Percentiles rank a stretch among this genome's conserved stretches.
Evolutionary conservation across 2,329 filamentous ascomycete species (phyloP).

Genomic region (Cladorrhinum sp.): DNA sequence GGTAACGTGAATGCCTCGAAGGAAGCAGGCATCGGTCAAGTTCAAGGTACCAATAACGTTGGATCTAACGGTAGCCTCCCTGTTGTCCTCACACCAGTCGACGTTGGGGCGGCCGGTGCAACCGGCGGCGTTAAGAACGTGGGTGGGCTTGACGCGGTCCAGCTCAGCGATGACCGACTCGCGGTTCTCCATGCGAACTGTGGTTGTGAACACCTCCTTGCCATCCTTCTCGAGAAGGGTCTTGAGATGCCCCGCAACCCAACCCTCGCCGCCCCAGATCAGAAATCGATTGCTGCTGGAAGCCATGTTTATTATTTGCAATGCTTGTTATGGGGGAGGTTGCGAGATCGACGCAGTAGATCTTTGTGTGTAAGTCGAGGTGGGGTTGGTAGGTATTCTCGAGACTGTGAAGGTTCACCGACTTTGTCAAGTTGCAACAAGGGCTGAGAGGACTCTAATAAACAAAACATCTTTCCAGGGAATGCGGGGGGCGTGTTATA

Average conservation of each 20-base stretch:
- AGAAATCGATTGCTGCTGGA: conserved; percentile 47
- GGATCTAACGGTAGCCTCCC: conserved; percentile 63
- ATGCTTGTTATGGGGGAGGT: conserved; percentile 27
- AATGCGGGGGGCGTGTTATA: neutral
- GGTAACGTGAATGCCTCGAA: conserved; percentile 59
- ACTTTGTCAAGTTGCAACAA: neutral
- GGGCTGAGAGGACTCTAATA: neutral
- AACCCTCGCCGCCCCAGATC: conserved; percentile 63
- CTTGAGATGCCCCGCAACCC: conserved; percentile 62
- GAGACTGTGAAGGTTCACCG: neutral
- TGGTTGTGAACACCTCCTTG: conserved; percentile 60
- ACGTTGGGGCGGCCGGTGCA: conserved; percentile 66
- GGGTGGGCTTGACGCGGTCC: conserved; percentile 58
- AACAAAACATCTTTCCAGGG: neutral
- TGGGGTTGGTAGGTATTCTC: neutral
- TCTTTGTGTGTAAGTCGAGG: neutral
- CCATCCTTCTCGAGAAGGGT: conserved; percentile 55
- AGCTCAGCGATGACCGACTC: conserved; percentile 56
- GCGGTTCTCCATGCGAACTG: conserved; percentile 63
- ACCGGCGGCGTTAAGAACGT: conserved; percentile 65
- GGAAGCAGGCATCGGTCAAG: conserved; percentile 59
- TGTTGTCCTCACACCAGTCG: conserved; percentile 70
- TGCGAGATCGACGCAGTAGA: neutral
- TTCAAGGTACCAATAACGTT: conserved; percentile 66
- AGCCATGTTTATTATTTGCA: conserved; percentile 22